Base-by-base conservation (phyloP, 371 early-diverging fungal genomes). In the Mucor plumbeus region DNA sequence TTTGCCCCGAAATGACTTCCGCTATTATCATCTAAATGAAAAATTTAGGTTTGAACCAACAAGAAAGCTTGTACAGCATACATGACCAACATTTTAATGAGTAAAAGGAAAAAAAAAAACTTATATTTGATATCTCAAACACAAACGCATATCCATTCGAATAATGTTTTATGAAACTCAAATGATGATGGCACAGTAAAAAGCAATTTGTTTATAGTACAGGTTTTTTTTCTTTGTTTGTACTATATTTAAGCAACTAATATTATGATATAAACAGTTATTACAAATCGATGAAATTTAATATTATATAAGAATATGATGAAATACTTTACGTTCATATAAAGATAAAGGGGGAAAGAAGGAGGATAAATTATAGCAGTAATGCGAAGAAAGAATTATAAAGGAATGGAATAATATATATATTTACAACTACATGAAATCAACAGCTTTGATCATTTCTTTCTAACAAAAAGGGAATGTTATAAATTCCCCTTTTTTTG, bases 331-430 rank as follows among this genome's bases (percentile, higher is more conserved):
- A 33, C n/a, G 56, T 56, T 36, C 17, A 59, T 39, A 59, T n/a
- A 40, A 59, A 38, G 8, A 14, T 19, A 39, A 19, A 19, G 59
- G 17, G 14, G 5, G 13, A 21, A 59, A 40, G 40, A 40, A 40
- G 36, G 26, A 17, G 36, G 9, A 21, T 13, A 59, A 13, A 21
- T 35, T 40, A 59, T 40, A 59, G 34, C n/a, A 35, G 21, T 59
- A 39, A 59, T 59, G 40, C 19, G 4, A 14, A 59, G 38, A 13
- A 39, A 19, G 39, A 39, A 39, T 19, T 59, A 59, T 59, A 59
- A 59, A 59, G 36, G 59, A 59, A 59, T 13, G 59, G 40, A 21
- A 36, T 38, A 38, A 34, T 38, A 57, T 57, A 57, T 59, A 58
- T 59, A 59, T 39, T 8, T 36, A 39, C 59, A 39, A 59, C 59